Base-by-base conservation (phyloP, 1,139 yeast species). In the Candida tetrigidarum region DNA sequence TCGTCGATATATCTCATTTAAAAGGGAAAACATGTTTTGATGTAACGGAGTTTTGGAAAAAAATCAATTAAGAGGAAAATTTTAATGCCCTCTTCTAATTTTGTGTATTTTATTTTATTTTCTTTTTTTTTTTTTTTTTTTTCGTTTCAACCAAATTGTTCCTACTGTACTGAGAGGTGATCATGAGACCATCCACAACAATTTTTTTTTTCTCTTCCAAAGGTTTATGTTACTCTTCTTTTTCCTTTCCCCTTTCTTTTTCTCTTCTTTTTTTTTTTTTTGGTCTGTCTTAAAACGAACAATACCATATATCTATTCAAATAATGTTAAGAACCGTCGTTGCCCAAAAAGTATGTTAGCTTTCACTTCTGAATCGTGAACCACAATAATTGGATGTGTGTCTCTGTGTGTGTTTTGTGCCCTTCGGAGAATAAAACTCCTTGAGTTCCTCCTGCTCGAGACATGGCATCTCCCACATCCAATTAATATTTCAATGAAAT, bases 271-370 rank as follows among this genome's bases (percentile, higher is more conserved):
- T 18, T 9, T 7, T n/a, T 3, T 6, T 27, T 19, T 19, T 14
- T 19, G 27, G 18, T 40, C 27, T 22, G n/a, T 29, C 38, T 23
- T 14, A 15, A 16, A 14, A 10, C 15, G 25, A 35, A 36, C 30
- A 35, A 36, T 10, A 19, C 40, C 28, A 37, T 28, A 29, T 37
- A 29, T 14, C 34, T 37, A 34, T 36, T 38, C 36, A 47, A 55
- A n/a, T 46, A 48, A 62, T 62, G 67, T 59, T 62, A 51, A 62
- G 63, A 60, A 49, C 66, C 47, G 51, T 60, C 51, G 51, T 58
- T 55, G 58, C 59, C 36, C 63, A 54, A 52, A 62, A 58, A 58
- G 67, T 62, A 60, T 49, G 67, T 60, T 44, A 29, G 8, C 8
- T 8, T 15, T 39, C 18, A 25, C 10, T 9, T 37, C 14, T 32